Base-by-base conservation (phyloP, 495 filamentous ascomycete genomes). In the Penicillium lividum region DNA sequence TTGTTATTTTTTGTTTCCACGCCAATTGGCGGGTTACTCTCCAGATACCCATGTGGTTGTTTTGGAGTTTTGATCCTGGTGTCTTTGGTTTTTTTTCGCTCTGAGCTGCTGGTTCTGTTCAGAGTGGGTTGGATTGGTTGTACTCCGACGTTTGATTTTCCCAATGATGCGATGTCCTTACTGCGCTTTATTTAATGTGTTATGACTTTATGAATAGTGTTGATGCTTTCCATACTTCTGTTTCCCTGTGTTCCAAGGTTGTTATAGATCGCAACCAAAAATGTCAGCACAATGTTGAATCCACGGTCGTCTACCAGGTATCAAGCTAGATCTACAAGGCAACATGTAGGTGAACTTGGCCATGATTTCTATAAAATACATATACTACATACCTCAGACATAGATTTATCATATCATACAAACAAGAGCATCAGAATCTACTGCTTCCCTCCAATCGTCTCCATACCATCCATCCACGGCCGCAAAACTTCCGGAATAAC, bases 401-500 rank as follows among this genome's bases (percentile, higher is more conserved):
- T 33, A 52, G 6, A n/a, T 10, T 10, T 52, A 4, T 28, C 40
- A 8, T 64, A 60, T 31, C 60, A 57, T 64, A 64, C 61, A 64
- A 10, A 25, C 13, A 18, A 16, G 22, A 57, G 22, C 10, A 46
- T 8, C 3, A 29, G 28, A 6, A 18, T 16, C 25, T 42, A 45
- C 44, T 51, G 40, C 9, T 49, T 49, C 36, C 58, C 49, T 45
- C 73, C 73, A 66, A 95, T 92, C 61, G 75, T 79, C 54, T 88
- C 84, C 68, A 80, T 71, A 0, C 89, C 89, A 66, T 86, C 85
- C 90, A 97, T 96, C 83, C 84, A 96, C 36, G 82, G 84, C 66
- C 88, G 74, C 73, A 97, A 68, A 33, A 85, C 84, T 73, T 91
- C 83, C 5, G 93, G 93, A 6, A 97, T 72, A n/a, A 97, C 88